Evolutionary conservation across 2,329 filamentous ascomycete species (phyloP).

Genomic region (Arthrobotrys conoides): DNA sequence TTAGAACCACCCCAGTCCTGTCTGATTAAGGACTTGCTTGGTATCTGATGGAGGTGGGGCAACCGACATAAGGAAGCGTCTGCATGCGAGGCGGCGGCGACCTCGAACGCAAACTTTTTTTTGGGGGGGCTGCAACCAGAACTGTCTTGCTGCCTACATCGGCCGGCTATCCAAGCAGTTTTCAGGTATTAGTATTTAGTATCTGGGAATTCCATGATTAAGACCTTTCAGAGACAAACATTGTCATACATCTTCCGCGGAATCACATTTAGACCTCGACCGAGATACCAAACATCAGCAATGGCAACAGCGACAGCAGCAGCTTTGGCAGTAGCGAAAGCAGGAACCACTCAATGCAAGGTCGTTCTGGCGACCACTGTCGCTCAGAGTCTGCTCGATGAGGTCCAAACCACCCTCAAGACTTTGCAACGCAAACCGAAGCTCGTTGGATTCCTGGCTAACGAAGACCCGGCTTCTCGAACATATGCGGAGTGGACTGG

Average conservation of each 20-base stretch:
- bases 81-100: constrained; percentile 24
- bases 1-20: constrained; percentile 23
- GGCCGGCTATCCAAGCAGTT: constrained; percentile 14
- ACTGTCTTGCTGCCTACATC: constrained; percentile 38
- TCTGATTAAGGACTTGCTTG: neutral
- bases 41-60: constrained; percentile 24
- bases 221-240: constrained; percentile 9
- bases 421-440: constrained; percentile 73
- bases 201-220: constrained; percentile 12
- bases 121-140: constrained; percentile 29
- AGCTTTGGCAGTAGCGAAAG: constrained; percentile 17
- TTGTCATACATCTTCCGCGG: constrained; percentile 5
- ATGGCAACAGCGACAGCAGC: constrained; percentile 44
- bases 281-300: constrained; percentile 7
- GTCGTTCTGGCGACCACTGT: constrained; percentile 90
- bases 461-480: constrained; percentile 87
- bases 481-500: constrained; percentile 98
- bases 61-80: constrained; percentile 18
- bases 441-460: constrained; percentile 91
- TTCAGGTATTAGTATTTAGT: constrained; percentile 13
- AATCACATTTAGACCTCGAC: neutral
- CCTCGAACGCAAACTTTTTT: constrained; percentile 44
- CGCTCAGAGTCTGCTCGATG: constrained; percentile 82
- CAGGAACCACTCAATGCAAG: constrained; percentile 79
- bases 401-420: constrained; percentile 74